Evolutionary conservation across 108 stramenopile species (phyloP).

Genomic region (Aurantiochytrium sp.): DNA sequence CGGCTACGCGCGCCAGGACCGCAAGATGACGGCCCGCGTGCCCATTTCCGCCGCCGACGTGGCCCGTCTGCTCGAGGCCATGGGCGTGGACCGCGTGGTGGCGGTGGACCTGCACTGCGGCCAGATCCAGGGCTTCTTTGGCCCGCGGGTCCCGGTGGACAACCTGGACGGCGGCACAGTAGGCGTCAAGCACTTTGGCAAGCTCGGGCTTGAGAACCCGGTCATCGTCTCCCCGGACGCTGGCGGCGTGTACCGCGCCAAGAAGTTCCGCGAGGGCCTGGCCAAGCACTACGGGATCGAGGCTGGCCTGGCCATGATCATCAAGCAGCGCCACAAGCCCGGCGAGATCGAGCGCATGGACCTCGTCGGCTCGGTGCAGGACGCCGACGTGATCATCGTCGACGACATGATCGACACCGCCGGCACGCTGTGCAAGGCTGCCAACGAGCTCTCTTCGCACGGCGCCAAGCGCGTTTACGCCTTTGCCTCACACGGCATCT

Average conservation of each 20-base stretch:
- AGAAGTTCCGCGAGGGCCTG: slow-evolving; percentile 91
- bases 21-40: slow-evolving; percentile 97
- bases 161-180: slow-evolving; percentile 97
- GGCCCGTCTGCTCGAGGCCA: slow-evolving; percentile 94
- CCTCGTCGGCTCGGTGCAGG: slow-evolving; percentile 93
- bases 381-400: slow-evolving; percentile 96
- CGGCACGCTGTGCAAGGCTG: slow-evolving; percentile 97
- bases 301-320: slow-evolving; percentile 97
- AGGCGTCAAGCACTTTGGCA: slow-evolving; percentile 95
- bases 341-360: slow-evolving; percentile 93
- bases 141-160: slow-evolving; percentile 95
- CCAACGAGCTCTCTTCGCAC: slow-evolving; percentile 81
- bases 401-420: slow-evolving; percentile 99
- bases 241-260: slow-evolving; percentile 98
- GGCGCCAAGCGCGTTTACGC: slow-evolving; percentile 96
- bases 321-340: slow-evolving; percentile 97
- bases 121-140: slow-evolving; percentile 91
- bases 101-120: slow-evolving; percentile 99
- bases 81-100: slow-evolving; percentile 98
- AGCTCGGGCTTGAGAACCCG: slow-evolving; percentile 94
- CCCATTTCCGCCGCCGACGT: slow-evolving; percentile 99
- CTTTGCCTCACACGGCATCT: slow-evolving; percentile 95
- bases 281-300: slow-evolving; percentile 70
- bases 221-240: slow-evolving; percentile 98
- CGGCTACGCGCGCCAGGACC: slow-evolving; percentile 98